Evolutionary conservation across 768 basidiomycete species (phyloP), one percentile per base, ranked within the genome.

Genomic region (Hygrocybe punicea): DNA sequence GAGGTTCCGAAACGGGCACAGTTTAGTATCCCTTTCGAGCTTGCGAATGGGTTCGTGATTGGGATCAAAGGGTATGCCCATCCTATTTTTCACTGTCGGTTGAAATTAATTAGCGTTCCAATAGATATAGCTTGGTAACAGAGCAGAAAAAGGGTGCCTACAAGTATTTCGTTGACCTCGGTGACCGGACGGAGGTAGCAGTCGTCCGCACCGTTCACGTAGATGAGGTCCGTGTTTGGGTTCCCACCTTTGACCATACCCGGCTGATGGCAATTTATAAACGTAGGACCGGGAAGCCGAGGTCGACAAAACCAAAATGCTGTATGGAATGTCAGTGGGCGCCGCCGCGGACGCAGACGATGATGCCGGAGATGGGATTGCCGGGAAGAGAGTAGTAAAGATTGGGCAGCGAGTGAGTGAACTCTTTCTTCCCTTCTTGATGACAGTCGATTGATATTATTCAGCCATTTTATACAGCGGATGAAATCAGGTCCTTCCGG

Each of bases 81-180:
- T n/a, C 9, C 23, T 59, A 35, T 14, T 48, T 23, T 52, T 9
- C 13, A 21, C 10, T 23, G 16, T 44, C 8, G 5, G 4, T 52
- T 25, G 17, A 10, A 5, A 17, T 13, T n/a, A 51, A 14, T 23
- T 58, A 17, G 13, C 47, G 42, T 35, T 16, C 55, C n/a, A 34
- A 16, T 61, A 97, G 93, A 47, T 99, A 96, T 69, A 87, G 91
- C 8, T 72, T 96, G 44, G 81, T 98, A 14, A 91, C 91, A 1
- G 87, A 94, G 65, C 93, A 95, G 72, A 89, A 82, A 69, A 95
- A 88, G 70, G 89, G 91, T 0, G 53, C 78, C 4, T 89, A 93
- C 69, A 88, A 84, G 66, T 91, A 93, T 65, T 94, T 97, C 58
- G 81, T 84, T 35, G 91, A 91, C 65, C 79, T 83, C 56, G 92